A percentile compares a stretch with the other conserved stretches of the same genome.
Conservation (phyloP, 83 land plant species). For the Larix sibirica region DNA sequence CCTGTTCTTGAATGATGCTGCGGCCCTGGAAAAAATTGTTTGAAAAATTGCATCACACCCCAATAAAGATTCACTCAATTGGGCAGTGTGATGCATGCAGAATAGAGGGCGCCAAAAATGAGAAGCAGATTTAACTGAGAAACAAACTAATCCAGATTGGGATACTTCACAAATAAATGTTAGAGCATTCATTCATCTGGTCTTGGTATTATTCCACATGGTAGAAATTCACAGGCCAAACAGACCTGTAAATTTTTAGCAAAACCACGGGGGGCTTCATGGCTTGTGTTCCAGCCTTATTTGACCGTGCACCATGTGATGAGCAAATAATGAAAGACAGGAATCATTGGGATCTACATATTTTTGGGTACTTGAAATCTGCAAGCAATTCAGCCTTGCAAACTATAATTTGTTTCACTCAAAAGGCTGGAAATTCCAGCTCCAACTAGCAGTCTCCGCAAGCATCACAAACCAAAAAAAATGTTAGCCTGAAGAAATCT, state of each 20-base stretch:
- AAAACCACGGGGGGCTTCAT: constrained; percentile 8
- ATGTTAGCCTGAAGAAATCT: constrained; percentile 14
- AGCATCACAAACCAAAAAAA: constrained; percentile 14
- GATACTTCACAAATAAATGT: constrained; percentile 12
- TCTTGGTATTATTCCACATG: constrained; percentile 17
- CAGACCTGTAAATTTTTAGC: constrained; percentile 9
- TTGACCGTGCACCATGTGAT: constrained; percentile 7
- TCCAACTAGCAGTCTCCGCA: constrained; percentile 16
- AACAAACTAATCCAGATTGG: constrained; percentile 9
- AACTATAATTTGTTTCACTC: constrained; percentile 14
- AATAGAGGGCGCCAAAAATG: constrained; percentile 1
- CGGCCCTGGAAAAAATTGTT: background rate
- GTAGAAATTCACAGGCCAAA: background rate
- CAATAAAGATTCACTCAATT: background rate
- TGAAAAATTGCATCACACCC: constrained; percentile 2
- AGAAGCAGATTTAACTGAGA: background rate
- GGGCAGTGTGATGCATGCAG: constrained; percentile 12
- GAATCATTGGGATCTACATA: constrained; percentile 6
- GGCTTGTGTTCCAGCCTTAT: constrained; percentile 15
- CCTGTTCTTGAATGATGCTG: constrained; percentile 4
- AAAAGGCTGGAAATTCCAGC: constrained; percentile 13
- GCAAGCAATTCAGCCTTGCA: constrained; percentile 3
- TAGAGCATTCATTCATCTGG: constrained; percentile 16
- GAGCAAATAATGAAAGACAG: constrained; percentile 13
- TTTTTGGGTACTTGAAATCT: constrained; percentile 7